Evolutionary conservation across 2,329 filamentous ascomycete genomes (phyloP), one percentile per base, ranked within the genome.

Genomic region (Diaporthe helianthi): DNA sequence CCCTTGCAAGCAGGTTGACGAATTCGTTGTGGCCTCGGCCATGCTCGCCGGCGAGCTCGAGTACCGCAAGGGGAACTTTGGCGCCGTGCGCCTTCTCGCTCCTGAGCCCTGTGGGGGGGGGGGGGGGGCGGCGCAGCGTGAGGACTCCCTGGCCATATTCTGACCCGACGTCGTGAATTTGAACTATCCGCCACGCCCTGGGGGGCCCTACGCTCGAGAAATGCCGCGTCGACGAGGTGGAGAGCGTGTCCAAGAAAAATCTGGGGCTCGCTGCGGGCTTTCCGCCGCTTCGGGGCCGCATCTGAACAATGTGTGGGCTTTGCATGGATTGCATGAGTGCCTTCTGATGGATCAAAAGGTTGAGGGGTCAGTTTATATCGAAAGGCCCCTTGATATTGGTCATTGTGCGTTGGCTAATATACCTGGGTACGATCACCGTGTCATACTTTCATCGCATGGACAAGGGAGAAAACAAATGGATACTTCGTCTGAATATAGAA

Each of bases 241-340:
- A 55, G 13, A 22, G 33, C 31, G 33, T 38, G 6, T 55, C 17
- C 33, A 55, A 38, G 3, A n/a, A 55, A 33, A 33, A 55, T 38
- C 33, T 55, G n/a, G 53, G 53, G 12, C 19, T 55, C 3, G 22
- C 31, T 17, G 12, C 33, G 12, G 33, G 36, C 5, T 38, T 55
- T 9, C 33, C 53, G n/a, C 53, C 31, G n/a, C 53, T 31, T 10
- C 31, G 33, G 31, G 52, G n/a, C n/a, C 52, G n/a, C 31, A 26
- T 24, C n/a, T 24, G 1, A 55, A 55, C 33, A 55, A 55, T 12
- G 33, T 55, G 6, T 55, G 52, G 52, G 31, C 53, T 7, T 55
- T 36, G 53, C 53, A 55, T 38, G 33, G 53, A 17, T 24, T 55
- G 31, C 33, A 55, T 10, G 53, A 55, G 53, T 55, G 53, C 22